Conservation (phyloP, 257 asterid species). For the Orobanche coerulescens region DNA sequence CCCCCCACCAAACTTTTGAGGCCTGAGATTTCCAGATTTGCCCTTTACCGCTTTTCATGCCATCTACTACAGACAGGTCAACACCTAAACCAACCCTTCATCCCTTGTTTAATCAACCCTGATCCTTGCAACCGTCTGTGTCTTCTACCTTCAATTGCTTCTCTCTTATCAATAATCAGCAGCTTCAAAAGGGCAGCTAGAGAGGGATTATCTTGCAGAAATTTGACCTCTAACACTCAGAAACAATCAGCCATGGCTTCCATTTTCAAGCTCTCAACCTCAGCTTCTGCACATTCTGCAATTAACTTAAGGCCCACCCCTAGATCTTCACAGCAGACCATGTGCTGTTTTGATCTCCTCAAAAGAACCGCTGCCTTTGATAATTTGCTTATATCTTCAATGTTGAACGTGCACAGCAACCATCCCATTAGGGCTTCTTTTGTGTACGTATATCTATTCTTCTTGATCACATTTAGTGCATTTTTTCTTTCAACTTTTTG, state of each 20-base stretch:
- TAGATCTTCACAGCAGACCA: slow-evolving; percentile 39
- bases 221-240: neutral
- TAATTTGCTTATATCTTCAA: slow-evolving; percentile 31
- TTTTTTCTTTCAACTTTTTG: neutral
- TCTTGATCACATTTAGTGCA: neutral
- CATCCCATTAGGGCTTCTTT: slow-evolving; percentile 31
- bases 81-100: slow-evolving; percentile 26
- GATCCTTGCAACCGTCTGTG: neutral
- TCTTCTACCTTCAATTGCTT: slow-evolving; percentile 24
- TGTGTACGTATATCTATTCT: slow-evolving; percentile 29
- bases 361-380: slow-evolving; percentile 20
- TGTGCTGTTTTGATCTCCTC: slow-evolving; percentile 39
- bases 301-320: slow-evolving; percentile 16
- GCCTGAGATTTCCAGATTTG: neutral
- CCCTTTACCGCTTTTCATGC: slow-evolving; percentile 24
- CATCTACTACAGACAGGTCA: slow-evolving; percentile 31
- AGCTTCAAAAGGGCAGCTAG: neutral
- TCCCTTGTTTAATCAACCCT: slow-evolving; percentile 20
- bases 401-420: slow-evolving; percentile 26
- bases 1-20: slow-evolving; percentile 22
- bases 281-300: slow-evolving; percentile 25
- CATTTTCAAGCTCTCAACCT: slow-evolving; percentile 56
- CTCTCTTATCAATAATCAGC: slow-evolving; percentile 2
- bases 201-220: neutral
- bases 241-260: slow-evolving; percentile 47